phyloP scores from a whole-genome alignment of 805 yeast genomes.

The Wickerhamiella nectarea region DNA sequence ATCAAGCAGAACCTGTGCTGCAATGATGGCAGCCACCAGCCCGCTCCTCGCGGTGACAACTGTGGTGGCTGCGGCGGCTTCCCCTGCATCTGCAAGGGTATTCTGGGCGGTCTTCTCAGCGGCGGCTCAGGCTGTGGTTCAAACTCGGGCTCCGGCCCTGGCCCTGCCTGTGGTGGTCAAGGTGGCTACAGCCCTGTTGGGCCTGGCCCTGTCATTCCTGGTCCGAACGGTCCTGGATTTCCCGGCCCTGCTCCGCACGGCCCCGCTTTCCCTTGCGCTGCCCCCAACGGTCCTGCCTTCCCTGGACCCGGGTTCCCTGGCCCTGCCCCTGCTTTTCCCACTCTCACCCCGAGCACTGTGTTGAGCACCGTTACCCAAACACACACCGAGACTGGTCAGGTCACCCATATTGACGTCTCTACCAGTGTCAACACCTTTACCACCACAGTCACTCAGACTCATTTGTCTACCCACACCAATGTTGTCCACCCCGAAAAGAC shows the following conservation, averaged over 20 bases:
- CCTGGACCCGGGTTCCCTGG: too few species aligned
- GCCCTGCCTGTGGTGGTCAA: not conserved
- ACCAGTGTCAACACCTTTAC: conserved; percentile 7
- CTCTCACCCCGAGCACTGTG: conserved; percentile 7
- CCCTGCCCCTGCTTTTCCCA: conserved; percentile 1
- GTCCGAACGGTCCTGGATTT: not conserved
- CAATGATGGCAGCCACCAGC: not conserved
- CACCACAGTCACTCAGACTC: conserved; percentile 9
- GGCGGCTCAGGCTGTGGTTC: too few species aligned
- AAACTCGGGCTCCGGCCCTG: not conserved
- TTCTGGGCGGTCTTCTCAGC: conserved; percentile 2
- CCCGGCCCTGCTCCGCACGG: too few species aligned
- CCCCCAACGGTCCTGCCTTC: not conserved
- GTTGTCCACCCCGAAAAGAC: conserved; percentile 11
- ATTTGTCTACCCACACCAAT: conserved; percentile 9
- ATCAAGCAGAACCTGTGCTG: conserved; percentile 8
- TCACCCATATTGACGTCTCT: conserved; percentile 6
- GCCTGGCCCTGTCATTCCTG: not conserved
- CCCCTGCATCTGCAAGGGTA: conserved; percentile 9
- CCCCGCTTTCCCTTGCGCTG: not conserved
- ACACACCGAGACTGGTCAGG: conserved; percentile 7
- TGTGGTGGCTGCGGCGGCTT: conserved; percentile 5
- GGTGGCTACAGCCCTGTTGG: not conserved
- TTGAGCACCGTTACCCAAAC: conserved; percentile 5
- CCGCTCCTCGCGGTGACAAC: conserved; percentile 4